Evolutionary conservation across 768 basidiomycete species (phyloP).

Genomic region (Leccinum obscurum): DNA sequence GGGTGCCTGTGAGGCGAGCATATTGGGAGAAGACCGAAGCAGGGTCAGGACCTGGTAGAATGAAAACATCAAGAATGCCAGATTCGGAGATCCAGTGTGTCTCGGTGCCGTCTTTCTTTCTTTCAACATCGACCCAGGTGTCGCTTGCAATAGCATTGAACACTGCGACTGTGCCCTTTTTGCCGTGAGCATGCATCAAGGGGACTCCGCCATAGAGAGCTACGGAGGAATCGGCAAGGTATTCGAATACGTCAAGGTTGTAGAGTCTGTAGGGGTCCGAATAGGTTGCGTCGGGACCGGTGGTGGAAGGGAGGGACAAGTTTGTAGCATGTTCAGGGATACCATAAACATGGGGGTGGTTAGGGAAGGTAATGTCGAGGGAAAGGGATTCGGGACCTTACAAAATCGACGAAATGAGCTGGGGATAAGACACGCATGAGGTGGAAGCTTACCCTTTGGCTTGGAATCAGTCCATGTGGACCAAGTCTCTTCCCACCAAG

Average conservation of each 20-base stretch:
- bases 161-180: constrained; percentile 84
- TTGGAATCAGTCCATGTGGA: constrained; percentile 88
- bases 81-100: constrained; percentile 99
- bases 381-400: constrained; percentile 93
- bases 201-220: constrained; percentile 92
- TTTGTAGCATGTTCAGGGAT: constrained; percentile 96
- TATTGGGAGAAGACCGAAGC: constrained; percentile 85
- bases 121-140: constrained; percentile 90
- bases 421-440: background rate
- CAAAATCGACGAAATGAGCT: constrained; percentile 8
- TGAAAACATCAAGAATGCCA: constrained; percentile 91
- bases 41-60: constrained; percentile 90
- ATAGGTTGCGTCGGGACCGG: constrained; percentile 73
- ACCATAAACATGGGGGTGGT: constrained; percentile 88
- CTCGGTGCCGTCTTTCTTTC: constrained; percentile 56
- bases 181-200: constrained; percentile 89
- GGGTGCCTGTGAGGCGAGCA: constrained; percentile 77
- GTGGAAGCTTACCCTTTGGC: constrained; percentile 73
- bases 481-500: constrained; percentile 88
- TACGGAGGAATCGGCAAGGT: constrained; percentile 74
- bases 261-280: constrained; percentile 93
- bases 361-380: constrained; percentile 91
- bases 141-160: constrained; percentile 89
- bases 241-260: constrained; percentile 97
- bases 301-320: constrained; percentile 85